Evolutionary conservation across 2,329 filamentous ascomycete genomes (phyloP).

Genomic region (Aspergillus niger): DNA sequence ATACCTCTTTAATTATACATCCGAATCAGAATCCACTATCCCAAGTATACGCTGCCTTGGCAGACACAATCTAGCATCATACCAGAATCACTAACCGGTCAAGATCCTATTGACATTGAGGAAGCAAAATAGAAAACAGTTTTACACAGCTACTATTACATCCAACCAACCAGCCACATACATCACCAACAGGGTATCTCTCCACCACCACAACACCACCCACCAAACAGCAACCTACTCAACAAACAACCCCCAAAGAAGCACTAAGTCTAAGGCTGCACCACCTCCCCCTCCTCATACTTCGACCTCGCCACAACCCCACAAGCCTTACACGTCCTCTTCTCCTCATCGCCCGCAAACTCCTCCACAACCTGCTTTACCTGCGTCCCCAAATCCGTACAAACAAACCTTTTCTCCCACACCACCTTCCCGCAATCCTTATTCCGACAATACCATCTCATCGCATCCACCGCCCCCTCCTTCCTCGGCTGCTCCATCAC

Average conservation of each 20-base stretch:
- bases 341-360: constrained; percentile 70
- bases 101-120: not conserved
- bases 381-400: constrained; percentile 87
- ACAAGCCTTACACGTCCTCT: constrained; percentile 75
- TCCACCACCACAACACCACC: not conserved
- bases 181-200: not conserved
- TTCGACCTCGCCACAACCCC: constrained; percentile 68
- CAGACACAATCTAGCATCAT: too few relatives aligned
- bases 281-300: constrained; percentile 44
- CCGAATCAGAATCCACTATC: too few relatives aligned
- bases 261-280: constrained; percentile 40
- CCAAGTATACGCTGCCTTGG: too few relatives aligned
- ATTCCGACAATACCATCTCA: constrained; percentile 82
- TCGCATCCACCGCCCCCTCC: constrained; percentile 67
- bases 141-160: too few relatives aligned
- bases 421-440: constrained; percentile 69
- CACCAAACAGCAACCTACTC: not conserved
- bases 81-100: not conserved
- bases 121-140: not conserved
- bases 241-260: too few relatives aligned
- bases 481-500: constrained; percentile 86
- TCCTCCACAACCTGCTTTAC: constrained; percentile 87
- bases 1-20: too few relatives aligned
- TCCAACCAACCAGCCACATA: too few relatives aligned
- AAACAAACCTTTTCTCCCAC: constrained; percentile 84